These are phyloP conservation scores for Periglandula ipomoeae DNA, from an alignment of 2,329 filamentous ascomycete species.

Conservation along the genomic window DNA sequence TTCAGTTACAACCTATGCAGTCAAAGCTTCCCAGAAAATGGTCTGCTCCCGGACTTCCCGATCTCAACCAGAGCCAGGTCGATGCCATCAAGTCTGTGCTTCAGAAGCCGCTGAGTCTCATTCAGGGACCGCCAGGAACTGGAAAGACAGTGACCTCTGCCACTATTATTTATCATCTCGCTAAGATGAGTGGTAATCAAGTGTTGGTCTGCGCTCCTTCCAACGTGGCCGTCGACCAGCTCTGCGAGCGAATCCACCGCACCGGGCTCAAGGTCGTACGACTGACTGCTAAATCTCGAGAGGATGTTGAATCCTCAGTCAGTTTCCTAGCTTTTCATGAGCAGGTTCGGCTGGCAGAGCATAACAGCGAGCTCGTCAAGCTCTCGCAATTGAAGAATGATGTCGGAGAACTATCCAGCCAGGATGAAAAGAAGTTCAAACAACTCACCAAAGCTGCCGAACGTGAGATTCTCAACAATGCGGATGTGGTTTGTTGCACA, in stretches of 20 bases:
- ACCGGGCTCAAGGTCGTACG: slow-evolving; percentile 95
- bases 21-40: slow-evolving; percentile 94
- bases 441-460: slow-evolving; percentile 89
- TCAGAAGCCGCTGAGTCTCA: slow-evolving; percentile 86
- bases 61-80: slow-evolving; percentile 92
- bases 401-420: slow-evolving; percentile 81
- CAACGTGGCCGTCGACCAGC: slow-evolving; percentile 95
- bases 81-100: slow-evolving; percentile 93
- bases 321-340: slow-evolving; percentile 92
- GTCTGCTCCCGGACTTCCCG: slow-evolving; percentile 85
- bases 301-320: slow-evolving; percentile 98
- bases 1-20: slow-evolving; percentile 91
- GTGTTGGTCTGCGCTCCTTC: slow-evolving; percentile 95
- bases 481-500: slow-evolving; percentile 97
- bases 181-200: slow-evolving; percentile 89
- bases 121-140: slow-evolving; percentile 92
- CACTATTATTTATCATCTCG: slow-evolving; percentile 95
- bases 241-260: slow-evolving; percentile 91
- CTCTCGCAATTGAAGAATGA: slow-evolving; percentile 89
- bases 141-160: slow-evolving; percentile 98
- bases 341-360: slow-evolving; percentile 95
- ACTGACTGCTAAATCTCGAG: slow-evolving; percentile 95
- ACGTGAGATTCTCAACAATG: slow-evolving; percentile 87
- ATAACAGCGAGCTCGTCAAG: slow-evolving; percentile 86
- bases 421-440: slow-evolving; percentile 98